Percentiles rank a stretch among this genome's conserved stretches.
Evolutionary conservation across 2,329 filamentous ascomycete genomes (phyloP).

Genomic region (Pseudogymnoascus sp.): DNA sequence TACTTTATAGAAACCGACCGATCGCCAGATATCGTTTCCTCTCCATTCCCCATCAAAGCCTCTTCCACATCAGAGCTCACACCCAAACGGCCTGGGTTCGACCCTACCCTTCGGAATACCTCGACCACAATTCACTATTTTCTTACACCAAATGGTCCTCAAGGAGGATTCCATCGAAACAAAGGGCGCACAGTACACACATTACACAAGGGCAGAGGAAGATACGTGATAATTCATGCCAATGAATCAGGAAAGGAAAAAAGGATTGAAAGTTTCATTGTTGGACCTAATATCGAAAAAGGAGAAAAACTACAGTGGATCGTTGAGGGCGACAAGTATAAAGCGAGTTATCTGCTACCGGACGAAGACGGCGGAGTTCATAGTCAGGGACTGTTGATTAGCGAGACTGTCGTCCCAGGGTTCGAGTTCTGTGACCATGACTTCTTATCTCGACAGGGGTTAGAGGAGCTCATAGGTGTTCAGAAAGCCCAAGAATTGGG

Average conservation of each 20-base stretch:
- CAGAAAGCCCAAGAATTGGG: conserved; percentile 44
- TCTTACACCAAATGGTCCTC: conserved; percentile 48
- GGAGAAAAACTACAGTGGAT: conserved; percentile 64
- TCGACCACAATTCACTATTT: conserved; percentile 61
- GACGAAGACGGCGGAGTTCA: conserved; percentile 34
- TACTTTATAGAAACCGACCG: conserved; percentile 59
- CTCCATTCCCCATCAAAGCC: conserved; percentile 44
- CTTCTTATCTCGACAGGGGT: conserved; percentile 49
- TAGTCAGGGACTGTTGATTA: conserved; percentile 54
- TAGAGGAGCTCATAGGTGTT: conserved; percentile 47
- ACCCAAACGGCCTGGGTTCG: conserved; percentile 33
- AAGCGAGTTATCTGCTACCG: conserved; percentile 54
- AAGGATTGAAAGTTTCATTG: conserved; percentile 57
- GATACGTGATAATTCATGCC: conserved; percentile 59
- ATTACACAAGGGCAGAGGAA: conserved; percentile 54
- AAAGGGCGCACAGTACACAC: conserved; percentile 58
- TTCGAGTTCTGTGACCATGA: conserved; percentile 64
- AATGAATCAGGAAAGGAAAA: conserved; percentile 40
- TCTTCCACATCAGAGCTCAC: conserved; percentile 33
- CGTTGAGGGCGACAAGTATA: conserved; percentile 62
- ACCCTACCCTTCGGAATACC: conserved; percentile 43
- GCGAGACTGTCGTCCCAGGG: conserved; percentile 61
- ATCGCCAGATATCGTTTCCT: conserved; percentile 45
- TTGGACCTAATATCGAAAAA: conserved; percentile 49
- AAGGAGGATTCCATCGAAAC: conserved; percentile 60